A percentile compares a stretch with the other conserved stretches of the same genome.
Conservation (phyloP, 768 basidiomycete genomes). For the Asterophora lycoperdoides region DNA sequence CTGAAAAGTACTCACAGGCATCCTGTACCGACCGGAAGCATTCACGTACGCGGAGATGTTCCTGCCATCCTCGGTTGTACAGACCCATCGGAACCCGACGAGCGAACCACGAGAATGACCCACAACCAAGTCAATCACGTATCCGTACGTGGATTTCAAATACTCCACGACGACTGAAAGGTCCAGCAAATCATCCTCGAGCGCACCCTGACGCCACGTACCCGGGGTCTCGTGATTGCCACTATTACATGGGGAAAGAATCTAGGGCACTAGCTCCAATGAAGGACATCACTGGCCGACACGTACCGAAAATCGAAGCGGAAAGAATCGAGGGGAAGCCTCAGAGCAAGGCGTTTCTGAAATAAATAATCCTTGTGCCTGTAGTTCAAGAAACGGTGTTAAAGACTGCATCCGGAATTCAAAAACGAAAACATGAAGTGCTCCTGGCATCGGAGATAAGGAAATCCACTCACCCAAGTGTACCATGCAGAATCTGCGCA, state of each 20-base stretch:
- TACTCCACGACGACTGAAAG: conserved; percentile 60
- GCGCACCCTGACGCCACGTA: conserved; percentile 53
- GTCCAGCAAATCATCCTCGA: conserved; percentile 63
- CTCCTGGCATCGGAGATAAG: conserved; percentile 21
- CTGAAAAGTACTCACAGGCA: conserved; percentile 50
- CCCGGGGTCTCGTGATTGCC: conserved; percentile 78
- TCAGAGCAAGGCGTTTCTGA: conserved; percentile 64
- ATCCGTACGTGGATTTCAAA: conserved; percentile 56
- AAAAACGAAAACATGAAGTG: conserved; percentile 6
- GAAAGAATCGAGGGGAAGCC: conserved; percentile 73
- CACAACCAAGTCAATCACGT: conserved; percentile 63
- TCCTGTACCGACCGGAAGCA: conserved; percentile 72
- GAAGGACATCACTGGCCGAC: not conserved
- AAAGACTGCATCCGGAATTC: conserved; percentile 13
- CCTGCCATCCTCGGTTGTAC: conserved; percentile 54
- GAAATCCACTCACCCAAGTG: conserved; percentile 58
- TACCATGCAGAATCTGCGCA: conserved; percentile 70
- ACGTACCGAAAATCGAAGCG: conserved; percentile 82
- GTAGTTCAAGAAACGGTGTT: conserved; percentile 18
- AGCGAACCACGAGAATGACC: conserved; percentile 78
- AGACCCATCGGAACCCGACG: conserved; percentile 65
- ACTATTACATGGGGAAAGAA: conserved; percentile 31
- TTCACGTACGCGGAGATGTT: conserved; percentile 64
- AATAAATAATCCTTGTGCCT: conserved; percentile 87
- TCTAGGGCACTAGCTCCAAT: conserved; percentile 3